Evolutionary conservation across 306 rosid genomes (phyloP), one percentile per base, ranked within the genome.

Genomic region (Alnus rubra): DNA sequence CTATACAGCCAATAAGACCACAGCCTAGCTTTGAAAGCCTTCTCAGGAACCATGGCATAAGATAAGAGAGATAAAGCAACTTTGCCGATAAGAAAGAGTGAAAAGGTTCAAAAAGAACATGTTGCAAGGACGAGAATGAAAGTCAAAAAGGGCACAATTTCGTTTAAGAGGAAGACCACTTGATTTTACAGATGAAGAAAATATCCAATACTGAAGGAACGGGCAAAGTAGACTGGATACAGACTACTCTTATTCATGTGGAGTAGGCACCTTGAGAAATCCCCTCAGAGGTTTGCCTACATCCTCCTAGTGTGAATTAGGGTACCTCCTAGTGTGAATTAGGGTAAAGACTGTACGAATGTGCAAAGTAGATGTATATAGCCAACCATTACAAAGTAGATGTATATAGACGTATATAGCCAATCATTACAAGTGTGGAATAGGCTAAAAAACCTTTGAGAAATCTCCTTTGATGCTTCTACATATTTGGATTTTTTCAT

Each of bases 341-440:
- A 67, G 30, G 72, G 51, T 67, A 44, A 67, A 42, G 72, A 67
- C 49, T 18, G 72, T 39, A 37, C 13, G 51, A 67, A 42, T 42
- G 51, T 15, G 30, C 72, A 42, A 42, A 67, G 31, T 44, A 16
- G 19, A 42, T 3, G 72, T n/a, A 67, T 8, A 67, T 8, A 42
- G 50, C 49, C 50, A 67, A 42, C 50, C 9, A 13, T 67, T 42
- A 35, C 35, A 3, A 67, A 67, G 31, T 44, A 16, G 19, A 42
- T 3, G 72, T n/a, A 67, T 8, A 67, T 44, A 16, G 19, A 42
- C 9, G 72, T n/a, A 67, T 8, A 67, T 8, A 42, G 50, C 49
- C 50, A 67, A 42, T 31, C 9, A 13, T 67, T 42, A 35, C 35
- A 3, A 67, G 51, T n/a, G 30, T 67, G 14, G 3, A 67, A 47